Evolutionary conservation across 768 basidiomycete genomes (phyloP), one percentile per base, ranked within the genome.

Genomic region (Strobilomyces echinocephalus): DNA sequence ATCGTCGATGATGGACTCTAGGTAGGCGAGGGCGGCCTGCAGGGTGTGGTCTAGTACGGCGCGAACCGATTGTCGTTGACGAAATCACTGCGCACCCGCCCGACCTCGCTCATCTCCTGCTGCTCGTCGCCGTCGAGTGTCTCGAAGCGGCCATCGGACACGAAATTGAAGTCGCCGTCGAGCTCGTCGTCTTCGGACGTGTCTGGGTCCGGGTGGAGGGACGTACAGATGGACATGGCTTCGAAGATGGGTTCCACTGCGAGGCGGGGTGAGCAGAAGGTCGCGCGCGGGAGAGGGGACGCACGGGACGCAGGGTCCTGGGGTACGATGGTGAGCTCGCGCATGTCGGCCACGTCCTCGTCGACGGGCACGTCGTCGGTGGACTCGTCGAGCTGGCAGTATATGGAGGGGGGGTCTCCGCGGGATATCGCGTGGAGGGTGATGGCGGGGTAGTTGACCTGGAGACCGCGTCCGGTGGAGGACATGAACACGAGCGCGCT

Each of bases 61-160:
- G 81, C 75, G 73, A 76, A 93, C 72, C 91, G 87, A 67, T 72
- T 79, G 76, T 85, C 72, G 76, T 84, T 84, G 73, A 79, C 64
- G 70, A 88, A 88, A 88, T 88, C 81, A 70, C 85, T 89, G 87
- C 92, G 88, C 85, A 92, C 90, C 87, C 88, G 84, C 76, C 92
- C 92, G 60, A 87, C 88, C 74, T 87, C 85, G 69, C 84, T 88
- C 59, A 93, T 79, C 71, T 93, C 88, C 62, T 91, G 76, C 20
- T 73, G 78, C 51, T 78, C 83, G 44, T 78, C 77, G 4, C 74
- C 73, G 5, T 75, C 77, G 66, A 90, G 86, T 1, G 76, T 73
- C 55, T 76, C 73, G 53, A 79, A 76, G 11, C 49, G 59, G 31
- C 74, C 72, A 8, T 75, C 61, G 61, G 85, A 79, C 55, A 84